Evolutionary conservation across 106 monocot genomes (phyloP).

Genomic region (Cymbidium sinense): DNA sequence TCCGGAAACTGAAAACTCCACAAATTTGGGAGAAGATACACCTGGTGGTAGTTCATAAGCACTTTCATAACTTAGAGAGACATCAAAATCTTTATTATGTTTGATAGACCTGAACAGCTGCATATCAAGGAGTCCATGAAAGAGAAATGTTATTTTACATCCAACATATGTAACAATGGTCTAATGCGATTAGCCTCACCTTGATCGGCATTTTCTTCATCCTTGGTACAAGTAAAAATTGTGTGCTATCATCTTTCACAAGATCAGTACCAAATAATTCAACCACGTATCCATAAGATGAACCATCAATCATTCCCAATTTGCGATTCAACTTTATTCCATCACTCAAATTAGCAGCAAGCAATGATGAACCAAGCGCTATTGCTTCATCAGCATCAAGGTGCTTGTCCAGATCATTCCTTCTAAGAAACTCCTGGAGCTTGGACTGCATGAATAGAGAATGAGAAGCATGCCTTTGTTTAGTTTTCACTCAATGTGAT

Average conservation of each 20-base stretch:
- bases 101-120: constrained; percentile 85
- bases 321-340: constrained; percentile 98
- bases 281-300: constrained; percentile 76
- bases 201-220: constrained; percentile 97
- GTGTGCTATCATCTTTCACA: constrained; percentile 54
- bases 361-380: constrained; percentile 86
- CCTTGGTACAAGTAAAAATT: constrained; percentile 62
- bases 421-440: constrained; percentile 86
- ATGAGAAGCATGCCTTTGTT: not conserved
- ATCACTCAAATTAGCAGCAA: constrained; percentile 99
- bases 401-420: constrained; percentile 77
- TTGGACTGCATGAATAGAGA: constrained; percentile 48
- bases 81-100: constrained; percentile 80
- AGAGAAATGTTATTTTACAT: not conserved
- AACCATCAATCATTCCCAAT: constrained; percentile 94
- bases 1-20: constrained; percentile 72
- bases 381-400: constrained; percentile 99
- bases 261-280: constrained; percentile 58
- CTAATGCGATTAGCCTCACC: constrained; percentile 27
- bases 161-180: not conserved
- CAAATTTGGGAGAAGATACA: constrained; percentile 46
- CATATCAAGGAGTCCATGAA: not conserved
- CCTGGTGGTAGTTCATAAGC: constrained; percentile 63
- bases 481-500: not conserved
- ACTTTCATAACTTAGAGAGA: constrained; percentile 74